Percentiles rank a stretch among this genome's conserved stretches.
Evolutionary conservation across 441 rosid genomes (phyloP).

Genomic region (Sinapis alba): DNA sequence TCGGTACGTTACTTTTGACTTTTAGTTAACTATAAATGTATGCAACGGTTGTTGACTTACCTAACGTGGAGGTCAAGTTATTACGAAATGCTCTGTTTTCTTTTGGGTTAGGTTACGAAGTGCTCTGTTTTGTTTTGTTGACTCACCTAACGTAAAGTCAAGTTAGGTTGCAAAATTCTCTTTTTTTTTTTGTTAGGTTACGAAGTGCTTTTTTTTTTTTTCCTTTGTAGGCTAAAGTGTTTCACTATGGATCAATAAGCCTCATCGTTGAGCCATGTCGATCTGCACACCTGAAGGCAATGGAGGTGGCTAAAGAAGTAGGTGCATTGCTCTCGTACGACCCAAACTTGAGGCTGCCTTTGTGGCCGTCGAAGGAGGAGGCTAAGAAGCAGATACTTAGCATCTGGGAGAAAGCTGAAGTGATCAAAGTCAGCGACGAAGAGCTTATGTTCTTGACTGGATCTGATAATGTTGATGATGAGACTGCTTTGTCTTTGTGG

Average conservation of each 20-base stretch:
- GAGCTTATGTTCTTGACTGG: conserved; percentile 94
- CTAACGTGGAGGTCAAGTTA: neutral
- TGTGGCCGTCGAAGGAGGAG: conserved; percentile 88
- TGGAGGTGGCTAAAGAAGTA: conserved; percentile 82
- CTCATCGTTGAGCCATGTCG: conserved; percentile 98
- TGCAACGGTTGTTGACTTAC: neutral
- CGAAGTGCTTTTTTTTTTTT: neutral
- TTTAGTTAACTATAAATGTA: neutral
- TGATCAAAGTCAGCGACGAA: conserved; percentile 88
- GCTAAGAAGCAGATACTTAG: conserved; percentile 83
- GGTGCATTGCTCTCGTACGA: conserved; percentile 93
- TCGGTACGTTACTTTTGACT: conserved; percentile 59
- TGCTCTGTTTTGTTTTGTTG: neutral
- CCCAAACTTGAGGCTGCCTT: conserved; percentile 84
- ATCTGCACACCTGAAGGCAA: conserved; percentile 89
- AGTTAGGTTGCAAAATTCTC: neutral
- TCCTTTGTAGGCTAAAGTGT: conserved; percentile 62
- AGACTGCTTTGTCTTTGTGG: conserved; percentile 79
- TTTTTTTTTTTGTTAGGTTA: neutral
- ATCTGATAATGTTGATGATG: conserved; percentile 70
- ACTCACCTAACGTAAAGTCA: neutral
- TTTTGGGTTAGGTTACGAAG: neutral
- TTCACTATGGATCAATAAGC: conserved; percentile 96
- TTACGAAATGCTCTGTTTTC: neutral
- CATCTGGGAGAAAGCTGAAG: conserved; percentile 94